Evolutionary conservation across 106 monocot species (phyloP).

Genomic region (Narthecium ossifragum): DNA sequence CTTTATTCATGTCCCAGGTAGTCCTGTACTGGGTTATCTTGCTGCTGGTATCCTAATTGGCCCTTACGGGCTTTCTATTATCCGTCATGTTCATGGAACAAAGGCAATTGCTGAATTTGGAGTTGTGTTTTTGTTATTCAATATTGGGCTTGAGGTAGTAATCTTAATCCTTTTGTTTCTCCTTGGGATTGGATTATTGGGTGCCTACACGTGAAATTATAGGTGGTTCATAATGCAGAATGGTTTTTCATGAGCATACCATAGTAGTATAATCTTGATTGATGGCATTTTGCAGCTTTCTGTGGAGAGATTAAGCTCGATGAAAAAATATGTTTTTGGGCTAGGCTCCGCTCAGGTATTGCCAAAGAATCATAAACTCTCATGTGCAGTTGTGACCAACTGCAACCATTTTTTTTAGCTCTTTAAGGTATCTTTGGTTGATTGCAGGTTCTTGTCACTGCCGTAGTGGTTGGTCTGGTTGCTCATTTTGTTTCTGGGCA

Average conservation of each 20-base stretch:
- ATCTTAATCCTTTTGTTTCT: too few relatives aligned
- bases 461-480: constrained; percentile 60
- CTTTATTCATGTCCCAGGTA: constrained; percentile 48
- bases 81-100: constrained; percentile 93
- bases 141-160: constrained; percentile 98
- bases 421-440: constrained; percentile 8
- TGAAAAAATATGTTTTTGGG: constrained; percentile 99
- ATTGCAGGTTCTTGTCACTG: constrained; percentile 82
- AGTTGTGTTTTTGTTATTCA: constrained; percentile 97
- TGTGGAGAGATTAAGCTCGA: constrained; percentile 96
- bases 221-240: too few relatives aligned
- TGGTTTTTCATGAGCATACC: too few relatives aligned
- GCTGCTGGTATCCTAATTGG: constrained; percentile 97
- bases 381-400: constrained; percentile 5
- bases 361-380: not conserved
- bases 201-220: too few relatives aligned
- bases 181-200: too few relatives aligned
- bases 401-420: not conserved
- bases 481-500: constrained; percentile 47
- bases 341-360: constrained; percentile 93
- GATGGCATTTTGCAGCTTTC: constrained; percentile 91
- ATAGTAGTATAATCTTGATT: too few relatives aligned
- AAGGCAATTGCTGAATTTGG: constrained; percentile 99
- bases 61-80: constrained; percentile 87
- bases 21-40: constrained; percentile 80